Base-by-base conservation (phyloP, 1,284 basidiomycete species). In the Ustilago loliicola region DNA sequence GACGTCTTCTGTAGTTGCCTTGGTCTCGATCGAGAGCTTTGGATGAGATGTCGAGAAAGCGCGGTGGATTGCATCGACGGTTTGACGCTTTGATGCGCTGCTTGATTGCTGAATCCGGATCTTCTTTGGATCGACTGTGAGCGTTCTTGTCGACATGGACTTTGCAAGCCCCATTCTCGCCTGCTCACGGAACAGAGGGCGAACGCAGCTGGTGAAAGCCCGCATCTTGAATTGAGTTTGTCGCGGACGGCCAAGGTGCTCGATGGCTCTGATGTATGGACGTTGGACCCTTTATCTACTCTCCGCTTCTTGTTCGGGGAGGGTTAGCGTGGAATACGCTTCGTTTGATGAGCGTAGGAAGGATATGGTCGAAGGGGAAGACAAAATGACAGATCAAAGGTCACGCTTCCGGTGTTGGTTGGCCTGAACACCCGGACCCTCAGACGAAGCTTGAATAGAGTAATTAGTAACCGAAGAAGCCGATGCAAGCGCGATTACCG, bases 381-480 rank as follows among this genome's bases (percentile, higher is more conserved):
- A 15, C 3, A 34, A 6, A 34, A 6, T 11, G 11, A 34, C 6
- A 34, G 32, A 6, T 11, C 32, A 34, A 11, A 34, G 32, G 32
- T 34, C 11, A 34, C 32, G 5, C 32, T 34, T 11, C 11, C 36
- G 36, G 36, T 38, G 15, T 38, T 38, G 36, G 9, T 10, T 38
- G 36, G 36, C 36, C 36, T 38, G 36, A 38, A 38, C 36, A 38
- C 36, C 36, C 8, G 36, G 13, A 38, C 36, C 36, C 36, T 38
- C 3, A 3, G 15, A 15, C 7, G 17, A 10, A 10, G 6, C 36
- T 38, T 15, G 36, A 38, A 38, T n/a, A n/a, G n/a, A 11, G 32
- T n/a, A n/a, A 51, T 50, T 15, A 50, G 53, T 72, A 61, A 34
- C 65, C 70, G 70, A 72, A 66, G 56, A 47, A 63, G 64, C 70